phyloP scores from a whole-genome alignment of 2,329 filamentous ascomycete genomes.

The Cadophora sp. region DNA sequence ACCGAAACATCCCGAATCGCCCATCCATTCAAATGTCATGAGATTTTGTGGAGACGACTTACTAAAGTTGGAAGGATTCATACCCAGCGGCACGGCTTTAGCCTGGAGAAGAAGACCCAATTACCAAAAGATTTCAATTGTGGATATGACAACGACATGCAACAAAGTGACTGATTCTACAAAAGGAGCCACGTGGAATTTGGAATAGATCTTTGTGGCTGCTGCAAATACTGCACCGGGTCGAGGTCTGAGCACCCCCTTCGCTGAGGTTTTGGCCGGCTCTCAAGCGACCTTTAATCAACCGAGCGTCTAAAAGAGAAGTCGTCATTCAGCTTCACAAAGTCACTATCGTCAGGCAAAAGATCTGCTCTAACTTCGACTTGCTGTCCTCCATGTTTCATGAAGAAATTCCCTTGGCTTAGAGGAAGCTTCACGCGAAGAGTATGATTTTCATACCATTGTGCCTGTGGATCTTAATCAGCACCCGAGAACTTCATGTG shows the following conservation, averaged over 20 bases:
- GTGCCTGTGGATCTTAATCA: conserved; percentile 33
- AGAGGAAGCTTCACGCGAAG: conserved; percentile 39
- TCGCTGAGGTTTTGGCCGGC: background rate
- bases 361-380: conserved; percentile 42
- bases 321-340: conserved; percentile 39
- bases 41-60: background rate
- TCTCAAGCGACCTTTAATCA: background rate
- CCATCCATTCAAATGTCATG: conserved; percentile 4
- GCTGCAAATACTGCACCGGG: background rate
- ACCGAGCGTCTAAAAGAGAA: conserved; percentile 34
- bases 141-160: conserved; percentile 30
- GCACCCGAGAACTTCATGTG: background rate
- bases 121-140: conserved; percentile 29
- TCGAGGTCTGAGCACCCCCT: background rate
- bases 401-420: conserved; percentile 41
- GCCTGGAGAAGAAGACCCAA: conserved; percentile 20
- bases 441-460: conserved; percentile 43
- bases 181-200: conserved; percentile 10
- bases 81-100: conserved; percentile 20
- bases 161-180: conserved; percentile 25
- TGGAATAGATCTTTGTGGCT: conserved; percentile 6
- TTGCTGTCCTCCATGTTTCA: conserved; percentile 39
- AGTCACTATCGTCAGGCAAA: conserved; percentile 38
- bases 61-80: background rate
- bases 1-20: background rate